Base-by-base conservation (phyloP, 2,329 filamentous ascomycete species). In the Fusarium sp. region DNA sequence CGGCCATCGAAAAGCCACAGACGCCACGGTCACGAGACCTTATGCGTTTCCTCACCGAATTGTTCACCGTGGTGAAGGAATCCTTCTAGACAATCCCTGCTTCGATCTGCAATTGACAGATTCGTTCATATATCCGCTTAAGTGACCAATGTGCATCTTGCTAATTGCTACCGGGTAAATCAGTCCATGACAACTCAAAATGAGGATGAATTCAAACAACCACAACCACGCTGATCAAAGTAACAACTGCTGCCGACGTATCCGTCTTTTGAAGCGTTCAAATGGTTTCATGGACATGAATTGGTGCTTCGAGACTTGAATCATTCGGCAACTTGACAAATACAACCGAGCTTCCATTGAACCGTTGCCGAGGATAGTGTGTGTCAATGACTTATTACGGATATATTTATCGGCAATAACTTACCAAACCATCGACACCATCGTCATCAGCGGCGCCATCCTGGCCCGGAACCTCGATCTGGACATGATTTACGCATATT, bases 371-470 rank as follows among this genome's bases (percentile, higher is more conserved):
- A 72, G 56, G 51, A 27, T 20, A 20, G 20, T 54, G 14, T 30
- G 3, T 49, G 20, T 46, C 19, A 30, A 40, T 17, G 43, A 40
- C 14, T 49, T 49, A 19, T 35, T 19, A n/a, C 44, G 46, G 46
- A 44, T 25, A 60, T 51, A 53, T 39, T 15, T n/a, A 9, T 15
- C 70, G 70, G 70, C 35, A 73, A 72, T 72, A 72, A 70, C 49
- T 68, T 47, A 27, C 35, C 17, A 14, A 23, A 50, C 35, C 39
- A 23, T 50, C 17, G 23, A 60, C 45, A 44, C 49, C 35, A 63
- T 71, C 39, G 52, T 62, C 65, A 62, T 58, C 47, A 54, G 43
- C 23, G 64, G 52, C 53, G 52, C 41, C 30, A 35, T 22, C 10
- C 33, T 49, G 57, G 46, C 20, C 35, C n/a, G 19, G 40, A 54